A percentile compares a stretch with the other conserved stretches of the same genome.
These are phyloP conservation scores for Penicillium concentricum DNA, from an alignment of 2,329 filamentous ascomycete species.

Conservation along the genomic window DNA sequence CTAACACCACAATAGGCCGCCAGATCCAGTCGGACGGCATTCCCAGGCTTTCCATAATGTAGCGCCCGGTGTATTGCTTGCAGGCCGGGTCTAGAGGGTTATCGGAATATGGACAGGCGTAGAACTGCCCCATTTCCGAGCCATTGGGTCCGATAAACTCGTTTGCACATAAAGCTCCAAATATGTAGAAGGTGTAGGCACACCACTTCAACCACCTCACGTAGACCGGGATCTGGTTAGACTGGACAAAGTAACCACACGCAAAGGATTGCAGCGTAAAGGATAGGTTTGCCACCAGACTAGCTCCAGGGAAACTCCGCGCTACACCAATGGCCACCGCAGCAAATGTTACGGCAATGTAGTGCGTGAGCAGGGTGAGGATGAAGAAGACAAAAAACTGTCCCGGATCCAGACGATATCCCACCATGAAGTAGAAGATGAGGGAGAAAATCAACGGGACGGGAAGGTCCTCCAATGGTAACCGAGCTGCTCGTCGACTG, in stretches of 20 bases:
- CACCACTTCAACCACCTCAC: conserved; percentile 70
- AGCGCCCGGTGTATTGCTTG: conserved; percentile 66
- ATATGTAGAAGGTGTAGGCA: conserved; percentile 55
- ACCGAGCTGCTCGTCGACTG: conserved; percentile 66
- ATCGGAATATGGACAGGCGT: conserved; percentile 66
- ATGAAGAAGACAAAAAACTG: conserved; percentile 73
- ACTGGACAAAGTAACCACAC: conserved; percentile 75
- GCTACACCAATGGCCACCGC: conserved; percentile 65
- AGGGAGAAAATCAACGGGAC: conserved; percentile 69
- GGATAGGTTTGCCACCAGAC: conserved; percentile 68
- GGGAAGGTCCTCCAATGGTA: conserved; percentile 70
- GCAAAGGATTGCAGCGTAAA: conserved; percentile 73
- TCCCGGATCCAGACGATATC: conserved; percentile 61
- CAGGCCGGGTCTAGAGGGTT: conserved; percentile 65
- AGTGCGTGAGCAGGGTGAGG: conserved; percentile 68
- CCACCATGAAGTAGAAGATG: conserved; percentile 77
- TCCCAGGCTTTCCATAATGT: conserved; percentile 67
- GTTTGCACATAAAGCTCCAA: conserved; percentile 69
- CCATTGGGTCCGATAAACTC: conserved; percentile 57
- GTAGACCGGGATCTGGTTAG: conserved; percentile 70
- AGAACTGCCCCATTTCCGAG: conserved; percentile 59
- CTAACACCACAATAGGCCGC: conserved; percentile 62
- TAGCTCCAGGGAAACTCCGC: conserved; percentile 68
- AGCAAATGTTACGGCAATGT: conserved; percentile 70
- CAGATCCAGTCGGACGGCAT: conserved; percentile 67